phyloP scores from a whole-genome alignment of 495 filamentous ascomycete species.

The Penicillium goetzii region DNA sequence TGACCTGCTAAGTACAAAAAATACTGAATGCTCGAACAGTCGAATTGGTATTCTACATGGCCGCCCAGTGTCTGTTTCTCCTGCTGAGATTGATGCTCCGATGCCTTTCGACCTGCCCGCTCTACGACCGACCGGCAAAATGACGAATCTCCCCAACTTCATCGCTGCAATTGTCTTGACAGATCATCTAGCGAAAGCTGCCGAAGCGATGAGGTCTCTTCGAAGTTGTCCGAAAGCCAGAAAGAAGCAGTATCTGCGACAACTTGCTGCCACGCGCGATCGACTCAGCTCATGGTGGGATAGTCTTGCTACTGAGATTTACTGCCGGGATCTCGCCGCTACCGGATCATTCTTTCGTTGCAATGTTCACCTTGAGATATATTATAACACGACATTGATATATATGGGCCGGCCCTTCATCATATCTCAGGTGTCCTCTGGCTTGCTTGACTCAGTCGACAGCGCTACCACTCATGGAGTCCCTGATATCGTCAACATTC shows the following conservation, averaged over 20 bases:
- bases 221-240: not conserved
- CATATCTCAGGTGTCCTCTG: not conserved
- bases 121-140: not conserved
- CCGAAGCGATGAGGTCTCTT: not conserved
- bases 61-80: not conserved
- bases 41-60: not conserved
- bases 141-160: conserved; percentile 1
- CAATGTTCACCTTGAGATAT: not conserved
- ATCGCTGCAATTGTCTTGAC: not conserved
- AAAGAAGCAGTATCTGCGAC: not conserved
- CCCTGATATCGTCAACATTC: conserved; percentile 1
- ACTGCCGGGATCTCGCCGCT: not conserved
- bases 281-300: not conserved
- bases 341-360: not conserved
- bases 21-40: not conserved
- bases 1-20: not conserved
- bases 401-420: conserved; percentile 1
- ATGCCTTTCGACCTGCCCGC: not conserved
- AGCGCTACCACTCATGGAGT: not conserved
- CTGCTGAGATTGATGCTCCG: not conserved
- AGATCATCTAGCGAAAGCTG: not conserved
- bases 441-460: not conserved
- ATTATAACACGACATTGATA: not conserved
- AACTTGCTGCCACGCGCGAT: not conserved
- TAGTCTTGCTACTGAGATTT: not conserved